Evolutionary conservation across 768 basidiomycete species (phyloP).

Genomic region (Trametes cingulata): DNA sequence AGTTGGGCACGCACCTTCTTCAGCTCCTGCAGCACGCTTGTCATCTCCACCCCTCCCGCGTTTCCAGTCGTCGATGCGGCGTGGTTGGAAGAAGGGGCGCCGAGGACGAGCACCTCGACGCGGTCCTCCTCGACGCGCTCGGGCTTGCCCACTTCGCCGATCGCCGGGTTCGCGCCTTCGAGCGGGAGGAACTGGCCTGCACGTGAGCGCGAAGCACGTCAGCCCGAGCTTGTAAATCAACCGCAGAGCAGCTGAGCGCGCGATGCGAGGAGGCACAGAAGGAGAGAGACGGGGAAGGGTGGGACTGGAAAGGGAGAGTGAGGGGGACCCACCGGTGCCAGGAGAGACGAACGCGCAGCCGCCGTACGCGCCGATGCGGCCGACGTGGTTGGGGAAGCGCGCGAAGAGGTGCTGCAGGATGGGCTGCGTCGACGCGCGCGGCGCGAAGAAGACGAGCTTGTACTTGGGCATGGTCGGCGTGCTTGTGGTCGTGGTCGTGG

Average conservation of each 20-base stretch:
- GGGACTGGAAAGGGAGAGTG: not conserved
- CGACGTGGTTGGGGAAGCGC: conserved; percentile 45
- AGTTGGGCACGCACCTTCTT: conserved; percentile 49
- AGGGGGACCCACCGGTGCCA: conserved; percentile 49
- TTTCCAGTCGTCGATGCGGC: too few species aligned
- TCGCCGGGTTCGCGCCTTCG: conserved; percentile 43
- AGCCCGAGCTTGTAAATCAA: too few species aligned
- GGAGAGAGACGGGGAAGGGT: not conserved
- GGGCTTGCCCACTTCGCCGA: conserved; percentile 44
- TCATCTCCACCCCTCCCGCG: conserved; percentile 38
- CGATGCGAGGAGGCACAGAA: not conserved
- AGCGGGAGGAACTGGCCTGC: conserved; percentile 51
- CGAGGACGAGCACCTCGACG: conserved; percentile 52
- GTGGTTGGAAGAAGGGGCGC: too few species aligned
- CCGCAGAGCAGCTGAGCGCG: too few species aligned
- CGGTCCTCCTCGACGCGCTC: conserved; percentile 54
- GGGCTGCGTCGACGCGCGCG: conserved; percentile 40
- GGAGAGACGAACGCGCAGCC: conserved; percentile 54
- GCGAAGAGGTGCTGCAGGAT: conserved; percentile 49
- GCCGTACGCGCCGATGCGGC: conserved; percentile 54
- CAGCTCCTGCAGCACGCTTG: conserved; percentile 43
- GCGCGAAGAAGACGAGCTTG: conserved; percentile 58
- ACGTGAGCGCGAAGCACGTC: too few species aligned
- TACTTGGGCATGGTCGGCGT: conserved; percentile 40
- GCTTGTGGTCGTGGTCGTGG: not conserved